A percentile compares a stretch with the other conserved stretches of the same genome.
phyloP scores from a whole-genome alignment of 805 yeast species.

The Teunomyces pallodes region DNA sequence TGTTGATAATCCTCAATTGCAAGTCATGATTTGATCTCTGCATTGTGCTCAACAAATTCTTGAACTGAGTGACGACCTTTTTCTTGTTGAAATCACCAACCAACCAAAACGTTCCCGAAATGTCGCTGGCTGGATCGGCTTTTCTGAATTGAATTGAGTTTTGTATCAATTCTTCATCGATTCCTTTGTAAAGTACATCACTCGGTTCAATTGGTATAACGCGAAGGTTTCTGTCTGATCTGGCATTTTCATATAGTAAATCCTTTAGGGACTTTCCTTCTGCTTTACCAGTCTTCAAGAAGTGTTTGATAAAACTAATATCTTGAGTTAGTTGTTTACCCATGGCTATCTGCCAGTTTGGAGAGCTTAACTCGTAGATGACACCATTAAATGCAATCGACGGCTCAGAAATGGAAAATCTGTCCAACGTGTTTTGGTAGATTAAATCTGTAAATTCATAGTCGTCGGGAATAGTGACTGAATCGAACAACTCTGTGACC shows the following conservation, averaged over 20 bases:
- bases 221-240: slow-evolving; percentile 43
- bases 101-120: slow-evolving; percentile 55
- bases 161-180: slow-evolving; percentile 24
- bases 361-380: slow-evolving; percentile 46
- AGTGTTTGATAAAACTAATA: slow-evolving; percentile 29
- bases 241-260: slow-evolving; percentile 42
- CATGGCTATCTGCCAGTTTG: slow-evolving; percentile 55
- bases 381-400: slow-evolving; percentile 73
- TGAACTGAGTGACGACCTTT: slow-evolving; percentile 43
- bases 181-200: slow-evolving; percentile 29
- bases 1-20: slow-evolving; percentile 36
- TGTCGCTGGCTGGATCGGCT: slow-evolving; percentile 12
- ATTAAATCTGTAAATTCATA: slow-evolving; percentile 15
- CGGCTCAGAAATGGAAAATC: slow-evolving; percentile 43
- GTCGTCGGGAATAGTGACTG: slow-evolving; percentile 16
- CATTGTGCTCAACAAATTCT: slow-evolving; percentile 24
- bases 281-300: slow-evolving; percentile 22
- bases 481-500: slow-evolving; percentile 18
- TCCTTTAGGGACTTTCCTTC: slow-evolving; percentile 32
- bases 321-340: slow-evolving; percentile 58
- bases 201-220: slow-evolving; percentile 34
- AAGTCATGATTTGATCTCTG: slow-evolving; percentile 25
- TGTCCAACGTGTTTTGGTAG: slow-evolving; percentile 21
- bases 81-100: slow-evolving; percentile 53
- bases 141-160: slow-evolving; percentile 20